These are phyloP conservation scores for Penicillium griseofulvum DNA, from an alignment of 2,329 filamentous ascomycete species.

Conservation along the genomic window DNA sequence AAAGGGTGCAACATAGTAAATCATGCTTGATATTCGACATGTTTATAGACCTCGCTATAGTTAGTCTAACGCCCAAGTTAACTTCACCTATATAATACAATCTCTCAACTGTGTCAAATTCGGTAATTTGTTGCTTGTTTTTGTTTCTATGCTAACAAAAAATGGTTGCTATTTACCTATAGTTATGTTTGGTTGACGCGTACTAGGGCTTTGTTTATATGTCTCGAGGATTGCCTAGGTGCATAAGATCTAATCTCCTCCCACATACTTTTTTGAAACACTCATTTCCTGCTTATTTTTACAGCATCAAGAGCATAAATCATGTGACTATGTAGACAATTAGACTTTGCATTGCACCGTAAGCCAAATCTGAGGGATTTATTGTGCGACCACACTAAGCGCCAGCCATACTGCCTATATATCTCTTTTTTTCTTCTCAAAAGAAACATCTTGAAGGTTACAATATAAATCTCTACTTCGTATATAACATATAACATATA, in stretches of 20 bases:
- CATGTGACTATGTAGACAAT: not conserved
- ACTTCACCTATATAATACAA: not conserved
- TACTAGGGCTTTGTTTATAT: slow-evolving; percentile 4
- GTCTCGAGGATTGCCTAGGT: not conserved
- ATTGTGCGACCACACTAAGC: not conserved
- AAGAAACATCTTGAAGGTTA: too few relatives aligned
- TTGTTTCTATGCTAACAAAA: not conserved
- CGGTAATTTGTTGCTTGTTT: not conserved
- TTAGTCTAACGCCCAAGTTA: not conserved
- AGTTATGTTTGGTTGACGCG: not conserved
- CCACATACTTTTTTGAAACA: slow-evolving; percentile 1
- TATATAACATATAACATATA: not conserved
- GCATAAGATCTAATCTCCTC: slow-evolving; percentile 1
- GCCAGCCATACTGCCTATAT: not conserved
- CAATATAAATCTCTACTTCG: not conserved
- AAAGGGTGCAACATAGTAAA: too few relatives aligned
- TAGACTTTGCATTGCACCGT: not conserved
- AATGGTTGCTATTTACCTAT: not conserved
- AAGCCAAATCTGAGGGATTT: not conserved
- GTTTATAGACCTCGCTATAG: not conserved
- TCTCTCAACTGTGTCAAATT: not conserved
- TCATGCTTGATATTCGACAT: not conserved
- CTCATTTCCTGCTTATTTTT: not conserved
- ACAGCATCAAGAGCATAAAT: not conserved
- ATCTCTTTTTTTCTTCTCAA: too few relatives aligned